Conservation (phyloP, 2,329 filamentous ascomycete genomes). For the Aspergillus fischeri region DNA sequence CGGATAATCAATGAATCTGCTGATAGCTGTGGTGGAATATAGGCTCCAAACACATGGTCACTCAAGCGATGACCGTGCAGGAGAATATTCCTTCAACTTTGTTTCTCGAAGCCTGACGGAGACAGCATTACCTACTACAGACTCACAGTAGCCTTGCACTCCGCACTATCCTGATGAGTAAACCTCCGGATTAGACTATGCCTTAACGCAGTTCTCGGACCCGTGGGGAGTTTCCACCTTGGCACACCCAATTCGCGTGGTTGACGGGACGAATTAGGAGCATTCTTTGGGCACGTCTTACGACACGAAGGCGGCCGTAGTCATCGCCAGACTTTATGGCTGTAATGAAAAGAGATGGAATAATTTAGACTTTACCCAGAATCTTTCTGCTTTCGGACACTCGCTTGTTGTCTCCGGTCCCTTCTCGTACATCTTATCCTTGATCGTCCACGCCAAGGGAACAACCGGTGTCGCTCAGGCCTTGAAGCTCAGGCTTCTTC, state of each 20-base stretch:
- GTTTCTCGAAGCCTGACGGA: too few relatives aligned
- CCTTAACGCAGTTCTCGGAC: not conserved
- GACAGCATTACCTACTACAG: too few relatives aligned
- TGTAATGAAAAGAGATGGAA: not conserved
- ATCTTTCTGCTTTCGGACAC: not conserved
- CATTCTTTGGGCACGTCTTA: too few relatives aligned
- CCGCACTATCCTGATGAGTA: not conserved
- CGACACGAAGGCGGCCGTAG: too few relatives aligned
- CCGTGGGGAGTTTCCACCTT: not conserved
- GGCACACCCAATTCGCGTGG: not conserved
- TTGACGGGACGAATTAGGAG: not conserved
- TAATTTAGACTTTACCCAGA: not conserved
- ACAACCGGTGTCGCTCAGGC: not conserved
- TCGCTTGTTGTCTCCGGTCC: not conserved
- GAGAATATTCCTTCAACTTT: too few relatives aligned
- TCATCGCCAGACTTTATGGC: not conserved
- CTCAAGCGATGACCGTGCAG: not conserved
- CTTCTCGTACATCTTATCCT: not conserved
- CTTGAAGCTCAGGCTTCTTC: not conserved
- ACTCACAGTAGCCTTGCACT: not conserved
- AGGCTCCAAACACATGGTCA: not conserved
- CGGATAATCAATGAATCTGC: not conserved
- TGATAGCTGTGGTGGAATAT: not conserved
- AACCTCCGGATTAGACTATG: not conserved
- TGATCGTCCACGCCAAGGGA: not conserved